Evolutionary conservation across 2,329 filamentous ascomycete genomes (phyloP).

Genomic region (Aspergillus sp.): DNA sequence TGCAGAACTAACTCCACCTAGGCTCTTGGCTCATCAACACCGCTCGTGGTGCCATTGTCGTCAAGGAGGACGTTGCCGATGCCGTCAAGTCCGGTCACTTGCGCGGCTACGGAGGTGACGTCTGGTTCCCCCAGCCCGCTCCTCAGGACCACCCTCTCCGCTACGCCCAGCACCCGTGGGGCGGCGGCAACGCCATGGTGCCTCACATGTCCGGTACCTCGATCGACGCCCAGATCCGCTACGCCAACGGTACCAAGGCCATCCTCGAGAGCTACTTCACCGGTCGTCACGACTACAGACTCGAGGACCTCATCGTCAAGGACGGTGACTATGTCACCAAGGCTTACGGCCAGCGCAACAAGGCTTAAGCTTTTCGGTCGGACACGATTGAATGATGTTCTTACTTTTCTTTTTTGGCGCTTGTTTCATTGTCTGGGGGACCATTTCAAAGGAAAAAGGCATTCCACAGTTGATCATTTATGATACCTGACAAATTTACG

Average conservation of each 20-base stretch:
- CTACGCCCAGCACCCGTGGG: constrained; percentile 89
- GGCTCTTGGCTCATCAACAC: constrained; percentile 98
- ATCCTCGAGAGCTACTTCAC: constrained; percentile 91
- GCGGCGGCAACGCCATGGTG: constrained; percentile 97
- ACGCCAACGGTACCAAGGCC: constrained; percentile 81
- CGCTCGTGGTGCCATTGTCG: constrained; percentile 95
- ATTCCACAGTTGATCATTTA: constrained; percentile 12
- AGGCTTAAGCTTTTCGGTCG: constrained; percentile 14
- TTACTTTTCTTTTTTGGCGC: constrained; percentile 8
- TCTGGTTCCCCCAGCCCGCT: constrained; percentile 96
- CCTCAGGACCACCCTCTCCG: constrained; percentile 90
- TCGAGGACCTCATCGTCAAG: constrained; percentile 87
- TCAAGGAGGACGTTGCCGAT: constrained; percentile 97
- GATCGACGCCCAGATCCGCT: constrained; percentile 94
- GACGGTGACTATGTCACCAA: constrained; percentile 92
- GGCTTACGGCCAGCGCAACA: constrained; percentile 75
- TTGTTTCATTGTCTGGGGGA: constrained; percentile 11
- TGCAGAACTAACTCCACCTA: constrained; percentile 31
- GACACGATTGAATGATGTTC: constrained; percentile 13
- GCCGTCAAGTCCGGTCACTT: constrained; percentile 85
- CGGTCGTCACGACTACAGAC: constrained; percentile 82
- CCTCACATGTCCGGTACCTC: constrained; percentile 99
- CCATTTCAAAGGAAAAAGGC: background rate
- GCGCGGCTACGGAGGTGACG: constrained; percentile 50
- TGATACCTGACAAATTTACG: constrained; percentile 22